Base-by-base conservation (phyloP, 345 rosid genomes). In the Eucalyptus regnans region DNA sequence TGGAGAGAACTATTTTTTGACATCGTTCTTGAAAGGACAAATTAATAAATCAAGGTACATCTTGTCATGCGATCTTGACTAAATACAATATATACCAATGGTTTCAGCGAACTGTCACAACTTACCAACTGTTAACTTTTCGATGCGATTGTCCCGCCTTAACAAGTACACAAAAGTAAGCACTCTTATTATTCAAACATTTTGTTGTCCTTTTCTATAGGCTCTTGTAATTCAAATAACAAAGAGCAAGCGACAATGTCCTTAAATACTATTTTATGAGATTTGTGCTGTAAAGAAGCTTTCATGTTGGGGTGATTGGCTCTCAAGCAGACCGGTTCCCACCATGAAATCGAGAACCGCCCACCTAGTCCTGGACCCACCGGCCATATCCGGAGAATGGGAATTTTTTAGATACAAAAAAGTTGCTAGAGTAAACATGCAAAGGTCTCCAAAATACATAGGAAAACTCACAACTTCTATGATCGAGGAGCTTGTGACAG, bases 1-100 rank as follows among this genome's bases (percentile, higher is more conserved):
- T 94, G 93, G 68, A 96, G 97, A 46, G 99, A 95, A 91, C 87
- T 89, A 91, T 90, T 96, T 51, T 92, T 90, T 92, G 87, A 44
- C 90, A 84, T 93, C 94, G 88, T 91, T 96, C 99, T 97, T 7
- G 91, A 86, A 86, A 84, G 54, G 84, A 66, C 87, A 79, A 88
- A 91, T 46, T 87, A 71, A 85, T 81, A 68, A 46, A 89, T 91
- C 66, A 89, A 16, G 12, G 25, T 31, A 48, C 44, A 90, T 87
- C 83, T 87, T 86, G n/a, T 54, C 43, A 44, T 66, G 33, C 44
- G 27, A 89, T 51, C 76, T 87, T 62, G 49, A 27, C 43, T 23
- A 71, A 79, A 43, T 50, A 49, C 11, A 18, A 54, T 41, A 27
- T 44, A 58, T 22, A 44, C 60, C 89, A 14, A 56, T 25, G 16